A percentile compares a stretch with the other conserved stretches of the same genome.
phyloP scores from a whole-genome alignment of 169 alveolate species.

The Cryptosporidium xiaoi region DNA sequence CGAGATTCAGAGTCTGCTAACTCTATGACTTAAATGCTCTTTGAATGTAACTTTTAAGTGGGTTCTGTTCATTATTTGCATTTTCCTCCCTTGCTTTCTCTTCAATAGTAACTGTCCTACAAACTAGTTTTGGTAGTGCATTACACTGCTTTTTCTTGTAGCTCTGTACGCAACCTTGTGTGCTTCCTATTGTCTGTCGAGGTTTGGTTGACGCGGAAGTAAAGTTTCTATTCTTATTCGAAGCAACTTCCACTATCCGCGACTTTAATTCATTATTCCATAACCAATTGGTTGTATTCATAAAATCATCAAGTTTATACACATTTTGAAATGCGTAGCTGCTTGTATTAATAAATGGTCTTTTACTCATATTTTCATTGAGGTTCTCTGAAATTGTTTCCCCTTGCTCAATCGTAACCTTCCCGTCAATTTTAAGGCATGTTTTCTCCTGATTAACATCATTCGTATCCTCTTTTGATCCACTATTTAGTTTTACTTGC shows the following conservation, averaged over 20 bases:
- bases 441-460: neutral
- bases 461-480: neutral
- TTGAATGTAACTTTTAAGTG: constrained; percentile 45
- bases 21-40: constrained; percentile 36
- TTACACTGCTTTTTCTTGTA: constrained; percentile 26
- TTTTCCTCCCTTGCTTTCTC: neutral
- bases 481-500: constrained; percentile 5
- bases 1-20: neutral
- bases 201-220: neutral
- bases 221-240: constrained; percentile 4
- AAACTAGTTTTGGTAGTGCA: constrained; percentile 31
- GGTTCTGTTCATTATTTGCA: constrained; percentile 5
- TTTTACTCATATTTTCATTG: neutral
- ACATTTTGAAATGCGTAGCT: constrained; percentile 52
- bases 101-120: constrained; percentile 39
- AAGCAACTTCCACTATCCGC: constrained; percentile 34
- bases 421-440: neutral
- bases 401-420: neutral
- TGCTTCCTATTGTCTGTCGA: constrained; percentile 7
- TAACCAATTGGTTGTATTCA: constrained; percentile 67
- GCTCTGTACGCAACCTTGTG: neutral
- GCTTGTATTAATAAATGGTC: constrained; percentile 26
- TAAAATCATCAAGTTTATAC: constrained; percentile 47
- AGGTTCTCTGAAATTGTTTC: neutral
- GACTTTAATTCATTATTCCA: constrained; percentile 65